phyloP scores from a whole-genome alignment of 2,329 filamentous ascomycete genomes.

The Microcera coccophila region DNA sequence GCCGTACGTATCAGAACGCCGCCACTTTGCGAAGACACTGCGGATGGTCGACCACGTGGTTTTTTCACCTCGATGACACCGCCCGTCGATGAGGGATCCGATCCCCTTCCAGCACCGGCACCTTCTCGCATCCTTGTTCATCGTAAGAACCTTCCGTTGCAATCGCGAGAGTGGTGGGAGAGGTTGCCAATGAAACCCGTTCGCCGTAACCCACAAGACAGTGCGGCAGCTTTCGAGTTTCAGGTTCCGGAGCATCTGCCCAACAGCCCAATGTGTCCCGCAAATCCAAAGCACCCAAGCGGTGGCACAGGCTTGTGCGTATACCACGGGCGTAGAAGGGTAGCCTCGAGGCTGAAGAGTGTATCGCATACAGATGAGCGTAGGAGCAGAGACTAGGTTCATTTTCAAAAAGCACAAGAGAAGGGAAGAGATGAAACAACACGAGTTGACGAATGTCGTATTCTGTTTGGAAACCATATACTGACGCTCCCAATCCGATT shows the following conservation, averaged over 20 bases:
- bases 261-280: constrained; percentile 49
- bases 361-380: background rate
- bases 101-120: constrained; percentile 1
- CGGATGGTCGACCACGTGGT: constrained; percentile 35
- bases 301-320: constrained; percentile 49
- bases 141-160: constrained; percentile 20
- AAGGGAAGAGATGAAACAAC: too few species aligned
- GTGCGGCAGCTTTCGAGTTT: constrained; percentile 39
- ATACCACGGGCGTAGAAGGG: constrained; percentile 42
- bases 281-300: constrained; percentile 42
- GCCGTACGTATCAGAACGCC: constrained; percentile 48
- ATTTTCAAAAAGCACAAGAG: too few species aligned
- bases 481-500: too few species aligned
- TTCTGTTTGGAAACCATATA: too few species aligned
- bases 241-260: constrained; percentile 50
- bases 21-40: constrained; percentile 38
- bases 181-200: constrained; percentile 19
- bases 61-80: constrained; percentile 43
- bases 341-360: constrained; percentile 6
- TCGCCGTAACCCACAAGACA: constrained; percentile 17
- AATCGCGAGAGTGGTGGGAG: constrained; percentile 37
- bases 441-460: too few species aligned
- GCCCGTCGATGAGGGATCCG: constrained; percentile 15
- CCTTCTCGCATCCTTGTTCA: constrained; percentile 18
- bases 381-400: too few species aligned